These are phyloP conservation scores for Pseudogymnoascus sp. DNA, from an alignment of 2,329 filamentous ascomycete species.

Conservation along the genomic window DNA sequence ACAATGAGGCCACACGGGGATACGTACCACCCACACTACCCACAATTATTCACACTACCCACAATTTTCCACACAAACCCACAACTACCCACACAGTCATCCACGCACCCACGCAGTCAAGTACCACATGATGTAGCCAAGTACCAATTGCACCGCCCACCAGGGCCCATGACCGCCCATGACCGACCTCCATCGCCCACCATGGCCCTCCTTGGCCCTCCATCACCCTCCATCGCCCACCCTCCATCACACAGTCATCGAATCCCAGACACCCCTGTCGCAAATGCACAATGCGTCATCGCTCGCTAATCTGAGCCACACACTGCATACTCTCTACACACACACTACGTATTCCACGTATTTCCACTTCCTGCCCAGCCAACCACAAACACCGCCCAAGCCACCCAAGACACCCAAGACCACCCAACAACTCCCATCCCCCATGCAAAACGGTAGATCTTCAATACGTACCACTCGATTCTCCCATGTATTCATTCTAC, in stretches of 20 bases:
- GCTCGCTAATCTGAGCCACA: not conserved
- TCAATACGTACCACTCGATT: not conserved
- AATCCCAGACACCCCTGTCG: not conserved
- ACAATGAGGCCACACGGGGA: too few species aligned
- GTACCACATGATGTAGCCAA: not conserved
- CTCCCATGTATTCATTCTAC: not conserved
- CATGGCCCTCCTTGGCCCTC: not conserved
- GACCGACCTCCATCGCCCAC: not conserved
- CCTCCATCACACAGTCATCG: not conserved
- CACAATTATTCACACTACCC: not conserved
- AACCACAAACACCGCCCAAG: not conserved
- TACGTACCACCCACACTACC: not conserved
- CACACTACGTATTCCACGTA: not conserved
- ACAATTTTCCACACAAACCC: not conserved
- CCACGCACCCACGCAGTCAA: not conserved
- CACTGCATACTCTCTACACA: not conserved
- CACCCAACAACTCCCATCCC: not conserved
- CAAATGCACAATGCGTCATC: not conserved
- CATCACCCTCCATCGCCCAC: not conserved
- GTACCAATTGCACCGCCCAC: not conserved
- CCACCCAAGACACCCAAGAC: not conserved
- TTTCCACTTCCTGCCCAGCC: not conserved
- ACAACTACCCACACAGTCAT: not conserved
- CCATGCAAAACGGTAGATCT: not conserved
- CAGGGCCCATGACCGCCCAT: not conserved